Base-by-base conservation (phyloP, 768 basidiomycete genomes). In the Pulveroboletus sp. region DNA sequence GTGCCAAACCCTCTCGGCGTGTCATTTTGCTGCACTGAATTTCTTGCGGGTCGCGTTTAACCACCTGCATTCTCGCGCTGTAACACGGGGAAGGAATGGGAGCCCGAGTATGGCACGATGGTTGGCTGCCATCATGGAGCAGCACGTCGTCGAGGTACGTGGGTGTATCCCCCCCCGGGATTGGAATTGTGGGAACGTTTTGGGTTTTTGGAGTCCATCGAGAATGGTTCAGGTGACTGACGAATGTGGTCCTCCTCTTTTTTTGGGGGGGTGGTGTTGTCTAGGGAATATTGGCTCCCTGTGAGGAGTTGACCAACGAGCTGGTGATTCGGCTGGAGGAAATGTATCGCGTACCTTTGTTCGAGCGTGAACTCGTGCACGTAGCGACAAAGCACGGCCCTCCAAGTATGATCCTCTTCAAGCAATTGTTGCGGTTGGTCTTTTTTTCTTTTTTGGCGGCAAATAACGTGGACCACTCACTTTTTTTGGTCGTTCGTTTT, bases 11-110 rank as follows among this genome's bases (percentile, higher is more conserved):
- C 47, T 44, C 8, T 75, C 81, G 13, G 72, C 80, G 3, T 85
- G 83, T 53, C 82, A 82, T 11, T 71, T 86, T 39, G 82, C 83
- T 8, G 78, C 79, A 3, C 57, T 86, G 56, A 84, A 84, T 55
- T 84, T 81, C 48, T 79, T 74, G 11, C 72, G 81, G 21, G 52
- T 78, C 9, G 68, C 73, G n/a, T 74, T 82, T 18, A 55, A 56
- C 10, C 45, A 62, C 17, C 35, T 42, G 35, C 51, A 52, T 21
- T 9, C 32, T 33, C 54, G 51, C 8, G 37, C 38, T 3, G 47
- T 13, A 32, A 32, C 21, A 21, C 21, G 31, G 14, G 13, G 44
- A 38, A 43, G 57, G 18, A 13, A 28, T 9, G 15, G 31, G 37
- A 32, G 28, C 15, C 10, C 40, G 1, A 49, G 32, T 9, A 51